These are phyloP conservation scores for Gleditsia sinensis DNA, from an alignment of 306 rosid species.

Conservation along the genomic window DNA sequence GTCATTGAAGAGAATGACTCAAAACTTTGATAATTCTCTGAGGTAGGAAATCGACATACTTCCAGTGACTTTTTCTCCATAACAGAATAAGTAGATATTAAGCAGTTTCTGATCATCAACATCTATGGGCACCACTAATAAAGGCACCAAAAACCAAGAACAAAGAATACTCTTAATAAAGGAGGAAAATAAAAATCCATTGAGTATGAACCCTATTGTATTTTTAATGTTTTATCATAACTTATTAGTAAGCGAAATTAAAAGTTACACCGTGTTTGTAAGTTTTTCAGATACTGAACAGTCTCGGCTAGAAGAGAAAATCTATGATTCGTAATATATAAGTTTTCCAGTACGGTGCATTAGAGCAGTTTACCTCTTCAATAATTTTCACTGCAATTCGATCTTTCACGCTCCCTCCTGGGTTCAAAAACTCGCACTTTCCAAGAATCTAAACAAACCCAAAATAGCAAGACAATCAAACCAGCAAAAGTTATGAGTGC, in stretches of 20 bases:
- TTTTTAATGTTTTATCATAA: neutral
- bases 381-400: conserved; percentile 87
- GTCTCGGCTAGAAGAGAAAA: neutral
- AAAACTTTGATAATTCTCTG: neutral
- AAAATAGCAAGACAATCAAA: neutral
- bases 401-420: conserved; percentile 96
- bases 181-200: neutral
- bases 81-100: neutral
- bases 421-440: conserved; percentile 95
- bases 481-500: neutral
- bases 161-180: neutral
- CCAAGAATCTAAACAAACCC: conserved; percentile 67
- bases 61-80: neutral
- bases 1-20: neutral
- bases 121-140: neutral
- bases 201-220: neutral
- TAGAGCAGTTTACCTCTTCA: conserved; percentile 61
- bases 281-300: neutral
- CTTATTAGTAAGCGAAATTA: neutral
- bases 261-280: neutral
- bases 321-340: neutral
- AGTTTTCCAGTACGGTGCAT: neutral
- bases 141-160: neutral
- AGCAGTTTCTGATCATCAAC: neutral
- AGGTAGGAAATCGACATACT: neutral